Conservation (phyloP, 495 filamentous ascomycete species). For the Hypoxylon lienhwacheense region DNA sequence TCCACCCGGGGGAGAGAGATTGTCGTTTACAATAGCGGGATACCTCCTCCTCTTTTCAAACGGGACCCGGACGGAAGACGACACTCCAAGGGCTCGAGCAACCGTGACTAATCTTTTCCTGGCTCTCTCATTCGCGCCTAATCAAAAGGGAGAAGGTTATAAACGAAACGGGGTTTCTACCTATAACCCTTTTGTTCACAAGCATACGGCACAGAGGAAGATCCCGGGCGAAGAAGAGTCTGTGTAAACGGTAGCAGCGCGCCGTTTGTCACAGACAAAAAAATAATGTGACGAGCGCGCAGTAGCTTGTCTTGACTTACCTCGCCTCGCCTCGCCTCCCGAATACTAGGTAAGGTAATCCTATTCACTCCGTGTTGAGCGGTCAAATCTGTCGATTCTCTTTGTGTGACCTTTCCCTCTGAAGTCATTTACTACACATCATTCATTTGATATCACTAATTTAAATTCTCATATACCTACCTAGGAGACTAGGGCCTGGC, state of each 20-base stretch:
- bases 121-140: not conserved
- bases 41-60: slow-evolving; percentile 12
- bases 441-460: slow-evolving; percentile 1
- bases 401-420: slow-evolving; percentile 4
- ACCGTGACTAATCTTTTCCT: not conserved
- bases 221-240: slow-evolving; percentile 5
- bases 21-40: not conserved
- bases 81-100: slow-evolving; percentile 12
- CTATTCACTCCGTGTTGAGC: not conserved
- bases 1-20: slow-evolving; percentile 18
- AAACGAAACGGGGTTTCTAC: too few species aligned
- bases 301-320: slow-evolving; percentile 29
- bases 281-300: slow-evolving; percentile 30
- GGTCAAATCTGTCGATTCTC: not conserved
- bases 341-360: slow-evolving; percentile 13
- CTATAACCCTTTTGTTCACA: too few species aligned
- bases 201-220: slow-evolving; percentile 11
- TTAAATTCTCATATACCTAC: slow-evolving; percentile 2
- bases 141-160: slow-evolving; percentile 1
- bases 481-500: too few species aligned
- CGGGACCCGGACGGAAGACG: slow-evolving; percentile 8
- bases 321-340: slow-evolving; percentile 13
- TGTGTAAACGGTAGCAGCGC: slow-evolving; percentile 31
- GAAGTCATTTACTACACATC: slow-evolving; percentile 6
- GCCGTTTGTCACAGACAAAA: slow-evolving; percentile 19